phyloP scores from a whole-genome alignment of 345 rosid genomes.

The Euphorbia tirucalli region DNA sequence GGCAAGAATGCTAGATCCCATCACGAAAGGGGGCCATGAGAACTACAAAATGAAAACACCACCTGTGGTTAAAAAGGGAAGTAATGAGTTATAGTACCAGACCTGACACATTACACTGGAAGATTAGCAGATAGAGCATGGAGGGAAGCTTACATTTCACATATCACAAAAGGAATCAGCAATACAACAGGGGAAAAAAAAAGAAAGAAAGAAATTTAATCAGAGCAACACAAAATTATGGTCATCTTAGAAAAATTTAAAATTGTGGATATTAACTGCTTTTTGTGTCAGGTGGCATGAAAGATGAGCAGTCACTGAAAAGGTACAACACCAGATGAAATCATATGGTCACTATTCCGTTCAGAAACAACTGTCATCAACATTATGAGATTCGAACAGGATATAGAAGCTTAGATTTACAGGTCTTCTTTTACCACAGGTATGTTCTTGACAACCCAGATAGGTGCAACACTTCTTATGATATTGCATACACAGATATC shows the following conservation, averaged over 20 bases:
- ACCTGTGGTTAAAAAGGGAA: constrained; percentile 52
- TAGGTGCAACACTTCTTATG: not conserved
- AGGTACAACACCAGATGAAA: not conserved
- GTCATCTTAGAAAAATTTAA: constrained; percentile 5
- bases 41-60: constrained; percentile 81
- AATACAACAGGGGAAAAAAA: constrained; percentile 9
- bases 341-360: not conserved
- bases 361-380: not conserved
- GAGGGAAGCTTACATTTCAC: not conserved
- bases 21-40: constrained; percentile 96
- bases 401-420: not conserved
- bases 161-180: constrained; percentile 4
- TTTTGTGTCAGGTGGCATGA: not conserved
- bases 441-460: not conserved
- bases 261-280: constrained; percentile 4
- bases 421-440: not conserved
- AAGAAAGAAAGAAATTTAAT: constrained; percentile 4
- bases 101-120: constrained; percentile 15
- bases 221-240: not conserved
- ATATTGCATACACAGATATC: not conserved
- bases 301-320: not conserved
- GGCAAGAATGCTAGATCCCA: constrained; percentile 86
- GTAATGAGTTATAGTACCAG: constrained; percentile 35
- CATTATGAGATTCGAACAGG: not conserved
- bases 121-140: not conserved